These are phyloP conservation scores for Lagenidium giganteum DNA, from an alignment of 352 stramenopile genomes.

Conservation along the genomic window DNA sequence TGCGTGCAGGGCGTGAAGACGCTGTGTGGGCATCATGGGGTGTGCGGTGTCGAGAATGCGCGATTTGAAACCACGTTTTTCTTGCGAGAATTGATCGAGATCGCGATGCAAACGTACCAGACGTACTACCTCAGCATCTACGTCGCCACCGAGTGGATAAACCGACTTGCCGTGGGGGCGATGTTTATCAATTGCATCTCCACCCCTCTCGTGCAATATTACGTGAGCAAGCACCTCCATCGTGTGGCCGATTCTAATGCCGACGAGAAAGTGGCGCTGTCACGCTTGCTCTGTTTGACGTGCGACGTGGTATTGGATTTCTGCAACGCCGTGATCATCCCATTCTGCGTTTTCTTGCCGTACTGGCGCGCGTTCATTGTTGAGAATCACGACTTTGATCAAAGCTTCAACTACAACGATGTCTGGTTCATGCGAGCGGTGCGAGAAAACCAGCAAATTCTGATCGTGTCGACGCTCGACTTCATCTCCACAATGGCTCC, in stretches of 20 bases:
- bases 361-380: conserved; percentile 3
- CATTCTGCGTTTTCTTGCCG: conserved; percentile 7
- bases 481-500: conserved; percentile 7
- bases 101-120: conserved; percentile 14
- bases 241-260: no score
- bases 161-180: conserved; percentile 2
- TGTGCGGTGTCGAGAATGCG: no score
- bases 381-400: neutral
- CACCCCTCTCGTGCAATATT: neutral
- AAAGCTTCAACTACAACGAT: conserved; percentile 5
- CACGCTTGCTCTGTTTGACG: conserved; percentile 6
- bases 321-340: conserved; percentile 9
- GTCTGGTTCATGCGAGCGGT: conserved; percentile 1
- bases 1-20: no score
- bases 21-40: no score
- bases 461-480: conserved; percentile 5
- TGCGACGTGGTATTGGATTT: conserved; percentile 14
- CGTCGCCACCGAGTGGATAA: conserved; percentile 3
- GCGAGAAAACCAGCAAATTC: neutral
- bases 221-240: conserved; percentile 2
- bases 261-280: no score
- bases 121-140: conserved; percentile 8
- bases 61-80: no score
- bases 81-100: conserved; percentile 2
- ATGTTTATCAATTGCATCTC: conserved; percentile 13